Evolutionary conservation across 2,329 filamentous ascomycete genomes (phyloP).

Genomic region (Mycosphaerella arachidis): DNA sequence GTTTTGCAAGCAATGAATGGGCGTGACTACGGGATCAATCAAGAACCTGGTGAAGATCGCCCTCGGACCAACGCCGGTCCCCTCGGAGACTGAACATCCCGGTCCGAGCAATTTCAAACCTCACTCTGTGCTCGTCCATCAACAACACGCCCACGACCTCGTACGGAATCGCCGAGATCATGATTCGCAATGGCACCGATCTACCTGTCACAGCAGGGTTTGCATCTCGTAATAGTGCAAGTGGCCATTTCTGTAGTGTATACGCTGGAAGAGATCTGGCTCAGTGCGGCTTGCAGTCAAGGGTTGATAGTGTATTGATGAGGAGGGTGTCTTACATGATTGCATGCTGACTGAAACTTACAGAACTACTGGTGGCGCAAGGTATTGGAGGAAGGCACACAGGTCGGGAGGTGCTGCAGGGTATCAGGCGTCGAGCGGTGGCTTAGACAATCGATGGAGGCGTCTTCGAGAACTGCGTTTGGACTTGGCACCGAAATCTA

Average conservation of each 20-base stretch:
- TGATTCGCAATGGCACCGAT: not conserved
- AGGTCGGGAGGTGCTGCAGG: too few relatives aligned
- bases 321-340: not conserved
- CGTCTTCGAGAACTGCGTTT: too few relatives aligned
- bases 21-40: too few relatives aligned
- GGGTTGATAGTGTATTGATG: conserved; percentile 8
- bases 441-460: too few relatives aligned
- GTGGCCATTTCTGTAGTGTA: conserved; percentile 18
- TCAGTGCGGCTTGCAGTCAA: conserved; percentile 14
- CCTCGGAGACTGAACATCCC: not conserved
- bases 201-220: too few relatives aligned
- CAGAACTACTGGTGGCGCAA: conserved; percentile 18
- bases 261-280: conserved; percentile 14
- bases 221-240: not conserved
- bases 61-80: not conserved
- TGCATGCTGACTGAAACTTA: not conserved
- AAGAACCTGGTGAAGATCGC: not conserved
- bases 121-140: not conserved
- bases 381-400: conserved; percentile 13
- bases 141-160: not conserved
- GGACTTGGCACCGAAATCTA: too few relatives aligned
- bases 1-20: too few relatives aligned
- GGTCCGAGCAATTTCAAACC: not conserved
- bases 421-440: too few relatives aligned
- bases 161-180: not conserved